These are phyloP conservation scores for Cicer pinnatifidum DNA, from an alignment of 306 rosid genomes.

Conservation along the genomic window DNA sequence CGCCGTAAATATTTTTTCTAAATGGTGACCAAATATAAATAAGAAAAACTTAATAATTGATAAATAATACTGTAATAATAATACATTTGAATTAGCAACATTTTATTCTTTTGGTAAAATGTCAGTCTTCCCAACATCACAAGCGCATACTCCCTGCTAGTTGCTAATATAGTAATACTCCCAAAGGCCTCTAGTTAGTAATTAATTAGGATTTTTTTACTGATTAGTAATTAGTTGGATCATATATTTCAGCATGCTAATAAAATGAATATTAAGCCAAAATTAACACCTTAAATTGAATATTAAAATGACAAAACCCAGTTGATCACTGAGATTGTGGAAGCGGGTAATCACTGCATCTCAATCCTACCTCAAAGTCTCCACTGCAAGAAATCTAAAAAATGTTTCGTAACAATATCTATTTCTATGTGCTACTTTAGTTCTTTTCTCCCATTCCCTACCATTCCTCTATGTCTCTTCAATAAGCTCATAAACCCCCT, in stretches of 20 bases:
- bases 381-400: not conserved
- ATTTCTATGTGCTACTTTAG: constrained; percentile 30
- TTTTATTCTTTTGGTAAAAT: no score
- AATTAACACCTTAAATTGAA: constrained; percentile 24
- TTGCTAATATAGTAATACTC: no score
- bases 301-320: constrained; percentile 39
- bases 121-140: no score
- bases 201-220: no score
- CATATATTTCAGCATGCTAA: constrained; percentile 21
- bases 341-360: constrained; percentile 35
- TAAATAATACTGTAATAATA: no score
- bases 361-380: constrained; percentile 36
- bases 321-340: constrained; percentile 32
- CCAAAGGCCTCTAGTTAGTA: no score
- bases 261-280: constrained; percentile 29
- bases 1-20: no score
- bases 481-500: constrained; percentile 42
- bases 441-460: not conserved
- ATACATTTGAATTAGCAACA: no score
- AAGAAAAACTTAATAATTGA: no score
- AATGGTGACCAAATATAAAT: no score
- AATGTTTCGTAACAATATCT: not conserved
- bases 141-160: no score
- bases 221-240: no score
- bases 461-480: constrained; percentile 31